A percentile compares a stretch with the other conserved stretches of the same genome.
phyloP scores from a whole-genome alignment of 805 yeast genomes.

The Ogataea thermomethanolica region DNA sequence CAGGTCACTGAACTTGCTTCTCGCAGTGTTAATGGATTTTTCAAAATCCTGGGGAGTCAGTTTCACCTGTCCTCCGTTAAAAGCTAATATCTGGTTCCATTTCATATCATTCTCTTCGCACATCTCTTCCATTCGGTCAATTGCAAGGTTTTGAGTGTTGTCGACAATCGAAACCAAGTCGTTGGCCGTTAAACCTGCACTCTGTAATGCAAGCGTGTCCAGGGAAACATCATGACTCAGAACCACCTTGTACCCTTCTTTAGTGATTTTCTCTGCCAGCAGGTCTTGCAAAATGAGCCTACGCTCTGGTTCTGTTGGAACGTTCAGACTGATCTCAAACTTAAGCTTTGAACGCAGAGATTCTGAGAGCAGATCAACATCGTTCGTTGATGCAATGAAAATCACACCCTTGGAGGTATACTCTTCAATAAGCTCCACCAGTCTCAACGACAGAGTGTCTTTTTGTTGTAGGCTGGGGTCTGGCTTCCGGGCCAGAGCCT shows the following conservation, averaged over 20 bases:
- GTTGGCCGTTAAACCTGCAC: conserved; percentile 89
- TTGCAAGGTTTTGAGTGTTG: conserved; percentile 57
- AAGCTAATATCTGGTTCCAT: conserved; percentile 37
- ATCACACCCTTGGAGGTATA: conserved; percentile 46
- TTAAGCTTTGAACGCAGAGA: conserved; percentile 63
- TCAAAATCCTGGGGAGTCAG: conserved; percentile 61
- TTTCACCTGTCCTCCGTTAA: conserved; percentile 53
- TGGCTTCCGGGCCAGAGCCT: conserved; percentile 61
- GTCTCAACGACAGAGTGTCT: conserved; percentile 47
- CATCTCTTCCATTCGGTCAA: conserved; percentile 42
- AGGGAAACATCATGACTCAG: conserved; percentile 51
- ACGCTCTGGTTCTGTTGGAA: conserved; percentile 80
- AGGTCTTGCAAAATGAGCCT: conserved; percentile 54
- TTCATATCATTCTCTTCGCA: conserved; percentile 24
- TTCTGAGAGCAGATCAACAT: conserved; percentile 65
- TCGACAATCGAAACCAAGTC: conserved; percentile 72
- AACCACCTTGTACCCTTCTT: background rate
- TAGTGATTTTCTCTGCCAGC: conserved; percentile 18
- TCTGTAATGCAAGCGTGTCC: conserved; percentile 65
- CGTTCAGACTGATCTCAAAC: conserved; percentile 72
- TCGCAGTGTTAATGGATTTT: conserved; percentile 70
- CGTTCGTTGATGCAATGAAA: conserved; percentile 64
- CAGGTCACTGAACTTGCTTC: conserved; percentile 86
- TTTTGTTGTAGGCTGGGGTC: conserved; percentile 50
- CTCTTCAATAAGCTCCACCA: conserved; percentile 56